These are phyloP conservation scores for Metschnikowia drakensbergensis DNA, from an alignment of 805 yeast genomes.

Conservation along the genomic window DNA sequence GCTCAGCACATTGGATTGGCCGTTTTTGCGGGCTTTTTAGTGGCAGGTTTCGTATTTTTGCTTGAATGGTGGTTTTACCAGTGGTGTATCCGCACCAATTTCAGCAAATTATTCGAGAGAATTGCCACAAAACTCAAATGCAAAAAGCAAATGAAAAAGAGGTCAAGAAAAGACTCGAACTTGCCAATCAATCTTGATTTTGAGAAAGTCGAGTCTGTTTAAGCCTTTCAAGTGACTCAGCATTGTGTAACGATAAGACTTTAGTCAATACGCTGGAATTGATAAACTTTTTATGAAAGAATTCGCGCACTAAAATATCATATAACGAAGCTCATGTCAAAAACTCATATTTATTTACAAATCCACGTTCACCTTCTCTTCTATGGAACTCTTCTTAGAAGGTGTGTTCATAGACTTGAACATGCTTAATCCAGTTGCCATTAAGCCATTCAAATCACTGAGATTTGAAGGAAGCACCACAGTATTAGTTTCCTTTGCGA, in stretches of 20 bases:
- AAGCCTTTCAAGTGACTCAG: not conserved
- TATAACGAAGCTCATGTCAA: constrained; percentile 4
- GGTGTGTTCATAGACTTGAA: constrained; percentile 47
- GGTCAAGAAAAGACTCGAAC: constrained; percentile 55
- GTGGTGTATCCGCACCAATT: constrained; percentile 30
- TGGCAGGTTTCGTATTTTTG: constrained; percentile 43
- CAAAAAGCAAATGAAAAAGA: constrained; percentile 24
- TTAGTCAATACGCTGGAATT: not conserved
- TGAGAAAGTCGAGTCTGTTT: constrained; percentile 15
- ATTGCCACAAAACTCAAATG: constrained; percentile 11
- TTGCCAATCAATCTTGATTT: constrained; percentile 40
- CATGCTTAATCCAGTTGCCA: constrained; percentile 74
- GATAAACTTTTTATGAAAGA: not conserved
- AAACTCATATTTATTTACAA: constrained; percentile 6
- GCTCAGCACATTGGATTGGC: constrained; percentile 73
- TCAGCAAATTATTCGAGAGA: constrained; percentile 22
- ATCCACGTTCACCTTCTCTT: not conserved
- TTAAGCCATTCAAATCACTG: constrained; percentile 68
- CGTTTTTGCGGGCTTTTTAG: constrained; percentile 62
- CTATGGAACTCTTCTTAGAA: not conserved
- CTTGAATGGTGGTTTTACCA: constrained; percentile 40
- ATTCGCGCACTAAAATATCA: not conserved
- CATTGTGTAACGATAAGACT: not conserved
- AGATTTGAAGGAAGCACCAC: constrained; percentile 73
- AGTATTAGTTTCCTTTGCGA: constrained; percentile 79